Percentiles rank a stretch among this genome's conserved stretches.
phyloP scores from a whole-genome alignment of 306 rosid species.

The Dalbergia cochinchinensis region DNA sequence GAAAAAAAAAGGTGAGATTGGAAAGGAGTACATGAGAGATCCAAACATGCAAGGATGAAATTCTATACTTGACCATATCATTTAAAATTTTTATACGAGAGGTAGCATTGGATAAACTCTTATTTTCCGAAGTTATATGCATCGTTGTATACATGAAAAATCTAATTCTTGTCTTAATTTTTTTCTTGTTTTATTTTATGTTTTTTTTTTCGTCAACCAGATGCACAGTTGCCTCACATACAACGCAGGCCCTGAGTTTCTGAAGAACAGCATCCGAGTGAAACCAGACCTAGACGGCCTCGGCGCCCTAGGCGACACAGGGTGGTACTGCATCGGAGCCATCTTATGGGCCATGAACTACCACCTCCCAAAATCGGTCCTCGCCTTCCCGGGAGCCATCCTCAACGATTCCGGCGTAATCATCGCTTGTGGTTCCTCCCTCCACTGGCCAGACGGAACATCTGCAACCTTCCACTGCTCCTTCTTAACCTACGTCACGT shows the following conservation, averaged over 20 bases:
- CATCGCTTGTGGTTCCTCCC: conserved; percentile 53
- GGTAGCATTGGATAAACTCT: no score
- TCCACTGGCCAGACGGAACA: conserved; percentile 55
- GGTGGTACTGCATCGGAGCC: conserved; percentile 59
- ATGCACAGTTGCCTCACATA: conserved; percentile 52
- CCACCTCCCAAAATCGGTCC: conserved; percentile 49
- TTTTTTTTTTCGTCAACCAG: not conserved
- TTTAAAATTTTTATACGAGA: no score
- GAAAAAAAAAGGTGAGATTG: no score
- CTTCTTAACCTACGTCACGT: conserved; percentile 38
- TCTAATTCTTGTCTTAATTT: no score
- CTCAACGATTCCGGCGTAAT: conserved; percentile 49
- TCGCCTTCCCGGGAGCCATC: conserved; percentile 43
- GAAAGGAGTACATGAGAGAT: no score
- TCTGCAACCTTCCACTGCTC: conserved; percentile 51
- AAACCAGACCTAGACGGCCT: conserved; percentile 59
- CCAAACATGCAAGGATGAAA: no score
- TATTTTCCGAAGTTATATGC: no score
- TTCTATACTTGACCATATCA: no score
- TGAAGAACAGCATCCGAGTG: conserved; percentile 34
- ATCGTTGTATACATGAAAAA: no score
- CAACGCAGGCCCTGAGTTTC: conserved; percentile 50
- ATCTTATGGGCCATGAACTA: conserved; percentile 54
- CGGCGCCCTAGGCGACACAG: conserved; percentile 56
- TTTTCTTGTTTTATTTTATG: no score